Percentiles rank a stretch among this genome's conserved stretches.
Conservation (phyloP, 305 asterid species). For the Withania somnifera region DNA sequence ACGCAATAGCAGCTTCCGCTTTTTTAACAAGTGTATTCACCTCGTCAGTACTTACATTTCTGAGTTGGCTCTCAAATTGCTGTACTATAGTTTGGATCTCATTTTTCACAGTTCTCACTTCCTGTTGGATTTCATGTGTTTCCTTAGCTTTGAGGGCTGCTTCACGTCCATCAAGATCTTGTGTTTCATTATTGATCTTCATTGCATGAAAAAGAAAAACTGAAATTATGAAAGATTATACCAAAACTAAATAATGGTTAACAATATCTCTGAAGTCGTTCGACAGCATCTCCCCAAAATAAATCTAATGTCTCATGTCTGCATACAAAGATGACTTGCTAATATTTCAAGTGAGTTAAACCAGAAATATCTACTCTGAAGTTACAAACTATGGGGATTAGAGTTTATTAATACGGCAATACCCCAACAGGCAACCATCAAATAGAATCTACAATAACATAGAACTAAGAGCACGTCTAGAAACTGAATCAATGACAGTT, state of each 20-base stretch:
- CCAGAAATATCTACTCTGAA: not conserved
- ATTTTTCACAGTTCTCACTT: conserved; percentile 39
- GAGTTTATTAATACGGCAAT: not conserved
- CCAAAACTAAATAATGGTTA: not conserved
- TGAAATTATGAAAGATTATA: not conserved
- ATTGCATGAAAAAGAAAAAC: conserved; percentile 7
- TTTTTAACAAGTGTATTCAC: conserved; percentile 47
- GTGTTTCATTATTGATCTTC: conserved; percentile 67
- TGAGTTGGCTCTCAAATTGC: conserved; percentile 60
- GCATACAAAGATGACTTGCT: not conserved
- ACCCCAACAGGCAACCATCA: not conserved
- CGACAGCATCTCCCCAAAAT: not conserved
- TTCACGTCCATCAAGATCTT: conserved; percentile 63
- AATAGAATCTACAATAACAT: not conserved
- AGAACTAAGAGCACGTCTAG: not conserved
- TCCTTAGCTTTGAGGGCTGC: conserved; percentile 70
- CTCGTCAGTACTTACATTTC: conserved; percentile 25
- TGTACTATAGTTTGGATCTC: conserved; percentile 46
- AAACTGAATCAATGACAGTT: not conserved
- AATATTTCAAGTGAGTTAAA: not conserved
- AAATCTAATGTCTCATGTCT: not conserved
- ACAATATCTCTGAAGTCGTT: not conserved
- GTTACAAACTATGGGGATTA: not conserved
- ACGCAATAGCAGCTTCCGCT: conserved; percentile 59
- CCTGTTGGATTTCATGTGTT: conserved; percentile 43